A percentile compares a stretch with the other conserved stretches of the same genome.
Evolutionary conservation across 2,329 filamentous ascomycete species (phyloP).

Genomic region (Neopestalotiopsis sp.): DNA sequence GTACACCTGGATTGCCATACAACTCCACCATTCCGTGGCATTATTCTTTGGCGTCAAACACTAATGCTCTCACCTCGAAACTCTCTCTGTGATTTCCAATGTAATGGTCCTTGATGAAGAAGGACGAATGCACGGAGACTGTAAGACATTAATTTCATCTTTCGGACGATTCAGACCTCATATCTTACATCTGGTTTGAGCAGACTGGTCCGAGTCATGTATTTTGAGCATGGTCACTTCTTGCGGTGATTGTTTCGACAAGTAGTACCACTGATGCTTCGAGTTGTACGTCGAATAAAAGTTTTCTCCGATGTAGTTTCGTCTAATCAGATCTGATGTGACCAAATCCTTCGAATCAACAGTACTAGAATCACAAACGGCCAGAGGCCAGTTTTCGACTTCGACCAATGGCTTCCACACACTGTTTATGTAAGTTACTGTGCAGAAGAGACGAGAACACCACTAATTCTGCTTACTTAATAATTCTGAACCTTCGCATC

Average conservation of each 20-base stretch:
- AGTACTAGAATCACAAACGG: background rate
- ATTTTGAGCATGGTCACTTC: background rate
- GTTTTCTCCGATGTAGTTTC: background rate
- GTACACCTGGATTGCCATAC: no score
- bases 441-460: background rate
- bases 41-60: background rate
- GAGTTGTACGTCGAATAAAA: background rate
- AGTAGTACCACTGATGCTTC: background rate
- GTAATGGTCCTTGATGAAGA: rapidly evolving
- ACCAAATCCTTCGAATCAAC: background rate
- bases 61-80: background rate
- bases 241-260: background rate
- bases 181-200: background rate
- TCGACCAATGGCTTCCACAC: background rate
- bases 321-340: background rate
- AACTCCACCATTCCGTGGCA: no score
- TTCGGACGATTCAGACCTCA: background rate
- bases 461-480: background rate
- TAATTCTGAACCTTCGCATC: background rate
- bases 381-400: background rate
- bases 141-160: background rate
- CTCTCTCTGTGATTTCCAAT: background rate
- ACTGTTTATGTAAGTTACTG: background rate
- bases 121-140: background rate
- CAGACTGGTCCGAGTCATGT: background rate